Percentiles rank a stretch among this genome's conserved stretches.
Evolutionary conservation across 768 basidiomycete genomes (phyloP).

Genomic region (Boletus pseudopeckii): DNA sequence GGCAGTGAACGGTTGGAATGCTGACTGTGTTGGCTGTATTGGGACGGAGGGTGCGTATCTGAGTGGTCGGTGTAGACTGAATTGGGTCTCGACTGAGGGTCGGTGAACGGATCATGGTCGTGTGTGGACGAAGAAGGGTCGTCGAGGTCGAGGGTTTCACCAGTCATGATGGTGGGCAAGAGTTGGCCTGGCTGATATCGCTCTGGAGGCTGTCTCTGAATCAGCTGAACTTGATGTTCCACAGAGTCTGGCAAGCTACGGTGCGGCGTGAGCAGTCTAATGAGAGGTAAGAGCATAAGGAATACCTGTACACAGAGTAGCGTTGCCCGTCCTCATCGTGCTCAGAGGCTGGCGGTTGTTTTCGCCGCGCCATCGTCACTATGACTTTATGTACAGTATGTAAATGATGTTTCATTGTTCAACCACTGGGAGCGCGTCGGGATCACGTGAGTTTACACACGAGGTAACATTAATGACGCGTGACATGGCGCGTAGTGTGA

Average conservation of each 20-base stretch:
- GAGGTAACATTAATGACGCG: conserved; percentile 20
- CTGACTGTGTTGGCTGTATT: conserved; percentile 40
- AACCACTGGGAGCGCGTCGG: conserved; percentile 2
- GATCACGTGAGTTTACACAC: conserved; percentile 16
- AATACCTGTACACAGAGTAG: conserved; percentile 5
- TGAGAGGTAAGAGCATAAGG: background rate
- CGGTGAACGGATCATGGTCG: conserved; percentile 31
- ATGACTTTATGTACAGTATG: background rate
- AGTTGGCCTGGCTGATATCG: conserved; percentile 62
- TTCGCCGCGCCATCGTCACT: conserved; percentile 20
- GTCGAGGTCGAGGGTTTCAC: conserved; percentile 58
- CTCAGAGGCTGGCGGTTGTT: conserved; percentile 15
- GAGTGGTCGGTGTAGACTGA: conserved; percentile 28
- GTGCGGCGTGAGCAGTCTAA: background rate
- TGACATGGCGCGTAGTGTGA: conserved; percentile 16
- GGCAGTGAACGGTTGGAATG: conserved; percentile 28
- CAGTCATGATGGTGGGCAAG: conserved; percentile 59
- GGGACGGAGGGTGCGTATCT: conserved; percentile 27
- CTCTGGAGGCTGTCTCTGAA: conserved; percentile 15
- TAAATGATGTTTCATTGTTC: background rate
- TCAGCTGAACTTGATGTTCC: background rate
- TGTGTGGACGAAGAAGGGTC: conserved; percentile 29
- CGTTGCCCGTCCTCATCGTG: conserved; percentile 1
- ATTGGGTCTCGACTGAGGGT: conserved; percentile 27
- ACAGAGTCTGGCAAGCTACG: conserved; percentile 8